Evolutionary conservation across 2,329 filamentous ascomycete species (phyloP), one percentile per base, ranked within the genome.

Genomic region (Aspergillus vadensis): DNA sequence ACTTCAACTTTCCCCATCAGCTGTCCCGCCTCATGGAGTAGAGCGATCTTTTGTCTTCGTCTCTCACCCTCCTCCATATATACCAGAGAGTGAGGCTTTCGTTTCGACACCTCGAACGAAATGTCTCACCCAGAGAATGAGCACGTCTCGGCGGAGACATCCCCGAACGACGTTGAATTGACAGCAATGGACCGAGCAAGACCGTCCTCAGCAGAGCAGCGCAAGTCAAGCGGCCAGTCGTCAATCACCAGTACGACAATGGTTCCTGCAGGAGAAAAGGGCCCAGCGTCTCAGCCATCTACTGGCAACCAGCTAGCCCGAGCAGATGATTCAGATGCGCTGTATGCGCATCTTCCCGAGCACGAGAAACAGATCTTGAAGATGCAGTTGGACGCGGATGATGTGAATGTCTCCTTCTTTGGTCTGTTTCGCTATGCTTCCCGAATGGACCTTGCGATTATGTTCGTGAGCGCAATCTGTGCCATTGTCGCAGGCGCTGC

Each of bases 401-500:
- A 84, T 10, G 80, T 87, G 59, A 86, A 86, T 67, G 82, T 90
- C 36, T 87, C 85, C n/a, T 83, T 88, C 63, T 80, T 81, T 62
- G 85, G 84, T 0, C 80, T 92, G 19, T 92, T 86, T 73, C 86
- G 90, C 64, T 93, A 91, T 79, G 85, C 90, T 3, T 88, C 87
- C 1, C 81, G 77, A 52, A 83, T 81, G 65, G 90, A 93, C 70
- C 69, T 88, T 15, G 65, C 87, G 62, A 86, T 92, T 70, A 83
- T 92, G 43, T 68, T 75, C 41, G 75, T 91, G 57, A 85, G 88
- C 54, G 72, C 81, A 27, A 68, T 94, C 57, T 85, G 85, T 59
- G 84, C 90, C 64, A 90, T 93, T 65, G 86, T 82, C 36, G 88
- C 86, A 17, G 91, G 91, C 62, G 90, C 90, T 58, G 88, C 89